Evolutionary conservation across 306 rosid genomes (phyloP).

Genomic region (Lithocarpus polystachyus): DNA sequence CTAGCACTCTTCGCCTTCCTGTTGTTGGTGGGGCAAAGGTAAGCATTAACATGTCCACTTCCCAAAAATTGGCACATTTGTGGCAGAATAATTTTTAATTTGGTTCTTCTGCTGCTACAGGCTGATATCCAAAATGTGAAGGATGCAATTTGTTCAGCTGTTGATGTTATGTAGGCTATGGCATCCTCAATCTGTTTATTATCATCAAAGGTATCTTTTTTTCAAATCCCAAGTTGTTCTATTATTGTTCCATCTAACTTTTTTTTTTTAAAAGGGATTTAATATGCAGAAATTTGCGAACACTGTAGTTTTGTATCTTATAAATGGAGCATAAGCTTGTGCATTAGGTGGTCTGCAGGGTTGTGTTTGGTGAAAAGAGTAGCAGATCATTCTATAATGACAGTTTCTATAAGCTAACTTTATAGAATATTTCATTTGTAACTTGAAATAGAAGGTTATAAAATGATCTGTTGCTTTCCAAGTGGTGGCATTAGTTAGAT

Average conservation of each 20-base stretch:
- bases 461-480: background rate
- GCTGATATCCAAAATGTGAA: slow-evolving; percentile 68
- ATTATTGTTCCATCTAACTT: slow-evolving; percentile 4
- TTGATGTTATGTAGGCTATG: slow-evolving; percentile 95
- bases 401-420: no score
- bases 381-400: no score
- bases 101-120: slow-evolving; percentile 39
- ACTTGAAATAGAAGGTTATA: background rate
- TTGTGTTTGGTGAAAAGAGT: no score
- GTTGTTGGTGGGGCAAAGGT: slow-evolving; percentile 88
- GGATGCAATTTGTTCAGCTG: slow-evolving; percentile 84
- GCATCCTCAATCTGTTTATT: slow-evolving; percentile 68
- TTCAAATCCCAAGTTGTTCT: background rate
- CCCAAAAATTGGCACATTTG: background rate
- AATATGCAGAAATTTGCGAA: background rate
- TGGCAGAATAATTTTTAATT: background rate
- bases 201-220: slow-evolving; percentile 56
- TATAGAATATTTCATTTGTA: no score
- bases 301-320: background rate
- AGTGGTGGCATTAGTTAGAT: background rate
- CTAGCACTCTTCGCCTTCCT: slow-evolving; percentile 94
- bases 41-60: background rate
- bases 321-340: background rate
- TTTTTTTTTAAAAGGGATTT: background rate
- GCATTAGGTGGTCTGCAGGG: no score